Base-by-base conservation (phyloP, 345 rosid species). In the Syzygium oleosum region DNA sequence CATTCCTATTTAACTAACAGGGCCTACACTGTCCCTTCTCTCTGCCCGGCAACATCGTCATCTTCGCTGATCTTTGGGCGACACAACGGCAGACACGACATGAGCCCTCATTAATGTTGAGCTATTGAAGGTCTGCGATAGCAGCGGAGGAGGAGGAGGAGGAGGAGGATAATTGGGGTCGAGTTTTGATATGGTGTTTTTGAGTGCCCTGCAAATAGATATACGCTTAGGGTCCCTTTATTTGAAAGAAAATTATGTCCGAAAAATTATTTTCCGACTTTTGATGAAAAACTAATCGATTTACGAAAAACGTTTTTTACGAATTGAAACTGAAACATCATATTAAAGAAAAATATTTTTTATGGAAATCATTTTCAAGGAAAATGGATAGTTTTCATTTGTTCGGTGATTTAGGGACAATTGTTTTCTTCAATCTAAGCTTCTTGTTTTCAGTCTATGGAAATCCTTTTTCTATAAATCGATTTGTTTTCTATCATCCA, bases 291-390 rank as follows among this genome's bases (percentile, higher is more conserved):
- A 0, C 14, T n/a, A n/a, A 61, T 61, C 0, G 8, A 61, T 61
- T 1, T 61, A 61, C 0, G 9, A 1, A n/a, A 61, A 61, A 61
- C 0, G 10, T 6, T 6, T 61, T 61, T 0, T 17, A n/a, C 13
- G 38, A 0, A n/a, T n/a, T 6, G 17, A 61, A 61, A 12, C 15
- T 61, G 9, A 61, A 61, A 61, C n/a, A 5, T 61, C 73, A 13
- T 61, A 27, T 27, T 2, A 61, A 61, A 27, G 73, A 2, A 61
- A 61, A 61, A 61, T 61, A 59, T 61, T 6, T 61, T 61, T 8
- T 34, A 0, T 27, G 5, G 2, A 27, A 27, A n/a, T n/a, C 6
- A n/a, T n/a, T 27, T n/a, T 5, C 0, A n/a, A n/a, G 15, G 5
- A 58, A 12, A 27, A 61, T 61, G 3, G 13, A 12, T 5, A 27